phyloP scores from a whole-genome alignment of 768 basidiomycete species.

The Lentinula raphanica region DNA sequence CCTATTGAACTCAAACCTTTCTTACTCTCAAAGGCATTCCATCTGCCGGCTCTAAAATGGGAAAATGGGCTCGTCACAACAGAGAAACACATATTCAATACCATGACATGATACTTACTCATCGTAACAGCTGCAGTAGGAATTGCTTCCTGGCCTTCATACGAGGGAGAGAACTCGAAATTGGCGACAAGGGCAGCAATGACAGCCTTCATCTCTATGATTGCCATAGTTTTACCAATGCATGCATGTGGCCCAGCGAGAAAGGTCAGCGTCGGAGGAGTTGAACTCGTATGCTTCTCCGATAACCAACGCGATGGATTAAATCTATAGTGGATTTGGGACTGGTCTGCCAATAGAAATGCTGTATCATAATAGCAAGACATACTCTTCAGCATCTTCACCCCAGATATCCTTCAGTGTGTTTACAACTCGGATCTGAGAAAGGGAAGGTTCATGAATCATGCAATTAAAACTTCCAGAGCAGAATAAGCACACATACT shows the following conservation, averaged over 20 bases:
- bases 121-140: slow-evolving; percentile 22
- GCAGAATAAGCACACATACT: slow-evolving; percentile 4
- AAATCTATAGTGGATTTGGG: too few relatives aligned
- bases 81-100: neutral
- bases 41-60: slow-evolving; percentile 4
- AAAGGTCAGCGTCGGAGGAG: slow-evolving; percentile 11
- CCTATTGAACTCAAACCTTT: too few relatives aligned
- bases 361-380: too few relatives aligned
- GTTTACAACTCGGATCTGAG: slow-evolving; percentile 45
- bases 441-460: too few relatives aligned
- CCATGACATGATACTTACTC: slow-evolving; percentile 14
- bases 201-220: slow-evolving; percentile 24
- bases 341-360: too few relatives aligned
- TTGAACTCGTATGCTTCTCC: neutral
- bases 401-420: slow-evolving; percentile 48
- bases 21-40: neutral
- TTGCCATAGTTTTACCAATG: slow-evolving; percentile 23
- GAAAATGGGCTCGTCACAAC: neutral
- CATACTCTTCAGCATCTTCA: slow-evolving; percentile 42
- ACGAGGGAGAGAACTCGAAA: slow-evolving; percentile 19
- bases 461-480: too few relatives aligned
- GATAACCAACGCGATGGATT: neutral
- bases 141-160: slow-evolving; percentile 14
- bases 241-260: slow-evolving; percentile 22
- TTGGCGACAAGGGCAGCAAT: slow-evolving; percentile 15